Percentiles rank a stretch among this genome's conserved stretches.
These are phyloP conservation scores for Lolium perenne DNA, from an alignment of 176 grass and related monocot genomes.

Conservation along the genomic window DNA sequence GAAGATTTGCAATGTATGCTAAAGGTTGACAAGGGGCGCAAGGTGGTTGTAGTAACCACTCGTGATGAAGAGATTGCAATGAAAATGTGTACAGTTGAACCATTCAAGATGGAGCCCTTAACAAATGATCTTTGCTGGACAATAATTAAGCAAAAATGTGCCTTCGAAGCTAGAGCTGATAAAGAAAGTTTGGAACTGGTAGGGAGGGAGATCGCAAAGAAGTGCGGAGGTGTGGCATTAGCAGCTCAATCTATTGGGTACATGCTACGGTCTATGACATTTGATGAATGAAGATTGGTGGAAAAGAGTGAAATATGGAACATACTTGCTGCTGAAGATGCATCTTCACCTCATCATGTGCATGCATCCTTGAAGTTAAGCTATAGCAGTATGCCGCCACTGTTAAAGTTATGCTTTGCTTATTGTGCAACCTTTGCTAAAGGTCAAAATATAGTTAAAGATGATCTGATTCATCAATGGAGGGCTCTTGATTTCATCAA, in stretches of 20 bases:
- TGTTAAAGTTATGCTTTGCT: slow-evolving; percentile 33
- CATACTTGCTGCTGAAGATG: too few relatives aligned
- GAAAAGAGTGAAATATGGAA: too few relatives aligned
- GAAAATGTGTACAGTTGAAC: neutral
- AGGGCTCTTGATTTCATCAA: neutral
- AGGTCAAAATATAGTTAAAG: slow-evolving; percentile 5
- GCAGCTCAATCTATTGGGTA: slow-evolving; percentile 40
- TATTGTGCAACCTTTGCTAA: slow-evolving; percentile 39
- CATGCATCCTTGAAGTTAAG: slow-evolving; percentile 40
- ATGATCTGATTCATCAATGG: slow-evolving; percentile 49
- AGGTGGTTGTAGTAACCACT: neutral
- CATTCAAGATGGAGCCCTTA: neutral
- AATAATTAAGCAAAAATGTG: slow-evolving; percentile 2
- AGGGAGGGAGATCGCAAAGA: slow-evolving; percentile 30
- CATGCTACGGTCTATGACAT: neutral
- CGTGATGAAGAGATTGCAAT: neutral
- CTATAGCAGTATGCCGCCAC: slow-evolving; percentile 18
- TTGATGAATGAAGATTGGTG: neutral
- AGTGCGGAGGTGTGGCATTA: slow-evolving; percentile 41
- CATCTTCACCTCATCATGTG: too few relatives aligned
- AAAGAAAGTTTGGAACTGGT: neutral
- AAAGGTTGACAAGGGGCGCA: neutral
- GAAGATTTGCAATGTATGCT: neutral
- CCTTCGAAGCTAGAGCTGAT: neutral
- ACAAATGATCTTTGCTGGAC: slow-evolving; percentile 12